Conservation (phyloP, 208 protist species). For the Wallacemonas collosoma region DNA sequence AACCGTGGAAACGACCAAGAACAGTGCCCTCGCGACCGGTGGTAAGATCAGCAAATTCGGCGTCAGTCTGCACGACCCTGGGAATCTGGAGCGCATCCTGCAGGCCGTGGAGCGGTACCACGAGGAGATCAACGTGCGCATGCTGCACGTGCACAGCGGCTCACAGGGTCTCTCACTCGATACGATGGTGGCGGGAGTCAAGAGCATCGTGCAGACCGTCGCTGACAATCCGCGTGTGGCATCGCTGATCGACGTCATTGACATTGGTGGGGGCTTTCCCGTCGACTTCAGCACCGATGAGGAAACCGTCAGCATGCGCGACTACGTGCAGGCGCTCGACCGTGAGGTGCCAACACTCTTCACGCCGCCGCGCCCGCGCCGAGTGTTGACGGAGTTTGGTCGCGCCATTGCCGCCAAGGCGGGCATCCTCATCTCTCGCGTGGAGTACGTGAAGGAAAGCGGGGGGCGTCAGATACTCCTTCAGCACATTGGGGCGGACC, state of each 20-base stretch:
- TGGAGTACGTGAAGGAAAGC: slow-evolving; percentile 71
- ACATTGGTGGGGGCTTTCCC: slow-evolving; percentile 67
- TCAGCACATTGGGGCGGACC: slow-evolving; percentile 68
- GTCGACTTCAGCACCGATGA: slow-evolving; percentile 59
- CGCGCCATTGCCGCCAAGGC: slow-evolving; percentile 58
- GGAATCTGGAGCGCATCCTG: slow-evolving; percentile 40
- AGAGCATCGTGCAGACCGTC: slow-evolving; percentile 36
- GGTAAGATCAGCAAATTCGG: slow-evolving; percentile 71
- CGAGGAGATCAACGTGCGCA: slow-evolving; percentile 47
- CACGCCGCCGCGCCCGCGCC: slow-evolving; percentile 24
- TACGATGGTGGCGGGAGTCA: slow-evolving; percentile 55
- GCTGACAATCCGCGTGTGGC: slow-evolving; percentile 29
- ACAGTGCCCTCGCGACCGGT: slow-evolving; percentile 51
- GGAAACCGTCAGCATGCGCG: slow-evolving; percentile 28
- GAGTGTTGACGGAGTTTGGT: slow-evolving; percentile 73
- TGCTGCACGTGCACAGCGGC: slow-evolving; percentile 71
- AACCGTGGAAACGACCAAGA: slow-evolving; percentile 43
- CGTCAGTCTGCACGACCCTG: slow-evolving; percentile 54
- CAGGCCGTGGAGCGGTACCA: slow-evolving; percentile 39
- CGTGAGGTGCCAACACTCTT: slow-evolving; percentile 47
- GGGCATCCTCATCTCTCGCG: slow-evolving; percentile 52
- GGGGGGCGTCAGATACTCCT: slow-evolving; percentile 49
- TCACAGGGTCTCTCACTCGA: slow-evolving; percentile 65
- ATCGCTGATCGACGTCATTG: slow-evolving; percentile 35
- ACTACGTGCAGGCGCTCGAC: slow-evolving; percentile 44